phyloP scores from a whole-genome alignment of 2,329 filamentous ascomycete genomes.

The Sarocladium oryzae region DNA sequence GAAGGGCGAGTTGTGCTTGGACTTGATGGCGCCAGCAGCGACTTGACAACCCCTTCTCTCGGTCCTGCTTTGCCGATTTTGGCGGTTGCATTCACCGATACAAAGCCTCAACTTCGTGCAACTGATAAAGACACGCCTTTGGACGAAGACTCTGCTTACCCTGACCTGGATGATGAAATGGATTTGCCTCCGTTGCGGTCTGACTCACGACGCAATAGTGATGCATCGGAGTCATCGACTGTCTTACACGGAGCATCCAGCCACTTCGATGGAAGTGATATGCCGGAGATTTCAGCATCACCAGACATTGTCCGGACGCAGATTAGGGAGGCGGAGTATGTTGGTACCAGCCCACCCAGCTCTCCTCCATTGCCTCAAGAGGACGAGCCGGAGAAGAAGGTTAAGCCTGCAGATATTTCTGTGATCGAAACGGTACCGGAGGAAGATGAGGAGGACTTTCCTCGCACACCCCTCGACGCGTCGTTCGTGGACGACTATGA shows the following conservation, averaged over 20 bases:
- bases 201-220: conserved; percentile 23
- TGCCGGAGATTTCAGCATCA: conserved; percentile 37
- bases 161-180: conserved; percentile 22
- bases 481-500: conserved; percentile 43
- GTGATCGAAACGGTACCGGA: conserved; percentile 34
- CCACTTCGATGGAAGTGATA: conserved; percentile 34
- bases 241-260: conserved; percentile 30
- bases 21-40: not conserved
- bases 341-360: conserved; percentile 37
- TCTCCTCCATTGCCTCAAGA: conserved; percentile 33
- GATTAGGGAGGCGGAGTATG: conserved; percentile 26
- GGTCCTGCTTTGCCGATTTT: not conserved
- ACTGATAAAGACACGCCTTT: not conserved
- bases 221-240: conserved; percentile 31
- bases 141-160: conserved; percentile 4
- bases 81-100: not conserved
- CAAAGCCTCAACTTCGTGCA: not conserved
- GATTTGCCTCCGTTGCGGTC: conserved; percentile 30
- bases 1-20: too few species aligned
- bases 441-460: conserved; percentile 35
- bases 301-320: conserved; percentile 25
- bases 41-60: not conserved
- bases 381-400: not conserved
- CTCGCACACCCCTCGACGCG: conserved; percentile 35
- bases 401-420: conserved; percentile 21